These are phyloP conservation scores for Zasmidium angulare DNA, from an alignment of 2,329 filamentous ascomycete species.

Conservation along the genomic window DNA sequence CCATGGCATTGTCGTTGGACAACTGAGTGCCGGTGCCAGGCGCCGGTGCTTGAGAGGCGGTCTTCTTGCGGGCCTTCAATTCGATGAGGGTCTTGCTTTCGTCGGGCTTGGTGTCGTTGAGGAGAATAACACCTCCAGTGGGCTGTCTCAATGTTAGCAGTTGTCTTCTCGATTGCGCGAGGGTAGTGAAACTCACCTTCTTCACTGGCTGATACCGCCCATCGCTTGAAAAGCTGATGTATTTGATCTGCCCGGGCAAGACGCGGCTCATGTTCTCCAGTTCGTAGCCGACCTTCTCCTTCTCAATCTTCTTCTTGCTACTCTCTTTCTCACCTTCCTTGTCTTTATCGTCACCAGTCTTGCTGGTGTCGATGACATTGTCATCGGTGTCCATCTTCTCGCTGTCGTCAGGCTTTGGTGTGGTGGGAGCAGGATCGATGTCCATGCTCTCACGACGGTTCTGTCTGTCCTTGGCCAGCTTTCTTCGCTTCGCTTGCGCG, in stretches of 20 bases:
- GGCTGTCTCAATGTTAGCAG: conserved; percentile 61
- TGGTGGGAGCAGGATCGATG: conserved; percentile 75
- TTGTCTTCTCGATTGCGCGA: not conserved
- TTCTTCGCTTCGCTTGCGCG: conserved; percentile 91
- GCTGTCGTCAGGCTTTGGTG: conserved; percentile 59
- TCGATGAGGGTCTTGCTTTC: conserved; percentile 81
- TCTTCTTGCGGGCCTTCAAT: conserved; percentile 82
- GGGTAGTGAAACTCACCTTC: conserved; percentile 59
- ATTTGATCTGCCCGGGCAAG: conserved; percentile 88
- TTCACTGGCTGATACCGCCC: conserved; percentile 86
- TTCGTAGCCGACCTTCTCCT: conserved; percentile 95
- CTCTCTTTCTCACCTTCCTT: conserved; percentile 56
- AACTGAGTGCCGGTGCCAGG: conserved; percentile 25
- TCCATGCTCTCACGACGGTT: conserved; percentile 94
- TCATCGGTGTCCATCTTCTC: conserved; percentile 83
- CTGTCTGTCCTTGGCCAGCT: conserved; percentile 89
- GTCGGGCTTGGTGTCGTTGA: conserved; percentile 77
- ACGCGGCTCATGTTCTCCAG: conserved; percentile 97
- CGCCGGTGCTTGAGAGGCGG: conserved; percentile 46
- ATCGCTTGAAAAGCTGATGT: conserved; percentile 85
- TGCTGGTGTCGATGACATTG: conserved; percentile 39
- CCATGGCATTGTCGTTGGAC: conserved; percentile 35
- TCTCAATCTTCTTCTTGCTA: conserved; percentile 85
- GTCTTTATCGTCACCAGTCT: conserved; percentile 42
- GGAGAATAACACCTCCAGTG: conserved; percentile 89